Evolutionary conservation across 1,139 yeast species (phyloP), one percentile per base, ranked within the genome.

Genomic region (Diutina pseudorugosa): DNA sequence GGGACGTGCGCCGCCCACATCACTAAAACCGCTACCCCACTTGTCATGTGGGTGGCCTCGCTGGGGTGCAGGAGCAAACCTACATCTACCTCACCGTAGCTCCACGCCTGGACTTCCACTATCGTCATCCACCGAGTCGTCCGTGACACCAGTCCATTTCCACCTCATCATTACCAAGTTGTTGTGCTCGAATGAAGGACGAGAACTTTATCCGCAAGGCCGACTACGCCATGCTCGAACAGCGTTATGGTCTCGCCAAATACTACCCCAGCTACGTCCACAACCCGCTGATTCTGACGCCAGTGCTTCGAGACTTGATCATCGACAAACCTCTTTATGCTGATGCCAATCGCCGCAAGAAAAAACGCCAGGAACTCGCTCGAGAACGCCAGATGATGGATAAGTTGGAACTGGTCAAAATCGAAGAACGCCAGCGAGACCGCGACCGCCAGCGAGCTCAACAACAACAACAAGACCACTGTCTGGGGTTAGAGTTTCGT

Each of bases 211-310:
- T 67, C 42, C 62, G 62, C 51, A 45, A 56, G 33, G 60, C 71
- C 40, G 63, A 74, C 61, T 74, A 72, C 59, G 73, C 69, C 6
- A 67, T 64, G 51, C 62, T 74, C 51, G 77, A 73, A 56, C 52
- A 57, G 12, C 62, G 65, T 52, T 73, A 61, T 56, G 61, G 70
- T 30, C 66, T 74, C 52, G 66, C 64, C 57, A 73, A 72, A 56
- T 73, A 73, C 58, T 67, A 68, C 51, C 79, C 78, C 3, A 59
- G 62, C 52, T 71, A 61, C 58, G 66, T 74, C 54, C 78, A 73
- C 55, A 73, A 74, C 59, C 66, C 66, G 30, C 71, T 62, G 33
- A 62, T 66, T 4, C 60, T 68, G 20, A 73, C 78, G 2, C 77
- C 78, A 2, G 62, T 62, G 47, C 62, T 74, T 50, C 65, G 63